Conservation (phyloP, 2,329 filamentous ascomycete species). For the Trichoderma citrinoviride region DNA sequence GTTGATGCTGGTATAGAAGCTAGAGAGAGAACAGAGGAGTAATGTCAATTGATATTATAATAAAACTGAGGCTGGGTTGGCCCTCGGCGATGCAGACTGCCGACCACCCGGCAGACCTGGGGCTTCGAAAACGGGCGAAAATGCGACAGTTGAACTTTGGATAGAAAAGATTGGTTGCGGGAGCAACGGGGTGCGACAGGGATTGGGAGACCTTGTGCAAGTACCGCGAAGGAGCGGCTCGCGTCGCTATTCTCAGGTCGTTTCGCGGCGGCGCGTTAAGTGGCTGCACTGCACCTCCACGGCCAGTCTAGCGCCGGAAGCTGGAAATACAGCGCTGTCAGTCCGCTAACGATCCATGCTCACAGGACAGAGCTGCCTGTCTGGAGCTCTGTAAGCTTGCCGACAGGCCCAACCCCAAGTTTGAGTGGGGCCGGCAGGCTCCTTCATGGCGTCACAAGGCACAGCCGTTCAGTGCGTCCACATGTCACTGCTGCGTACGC, state of each 20-base stretch:
- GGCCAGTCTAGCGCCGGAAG: background rate
- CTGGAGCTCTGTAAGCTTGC: background rate
- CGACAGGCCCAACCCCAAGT: background rate
- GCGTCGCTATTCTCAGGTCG: conserved; percentile 20
- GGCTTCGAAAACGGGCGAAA: background rate
- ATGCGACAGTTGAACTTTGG: conserved; percentile 10
- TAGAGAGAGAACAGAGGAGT: background rate
- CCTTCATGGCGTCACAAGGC: background rate
- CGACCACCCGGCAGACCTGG: background rate
- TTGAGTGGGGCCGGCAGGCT: background rate
- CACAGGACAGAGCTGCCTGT: background rate
- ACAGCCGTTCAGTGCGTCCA: background rate
- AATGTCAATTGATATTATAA: conserved; percentile 9
- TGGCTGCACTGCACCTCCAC: conserved; percentile 18
- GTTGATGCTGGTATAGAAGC: background rate
- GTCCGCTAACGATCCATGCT: background rate
- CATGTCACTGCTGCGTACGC: too few species aligned
- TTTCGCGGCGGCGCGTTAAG: conserved; percentile 22
- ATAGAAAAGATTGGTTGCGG: conserved; percentile 13
- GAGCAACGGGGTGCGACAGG: conserved; percentile 13
- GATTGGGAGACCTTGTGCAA: background rate
- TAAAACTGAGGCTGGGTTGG: background rate
- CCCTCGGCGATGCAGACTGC: background rate
- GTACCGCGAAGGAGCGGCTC: conserved; percentile 10
- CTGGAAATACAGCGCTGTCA: background rate